These are phyloP conservation scores for Drechslerella stenobrocha DNA, from an alignment of 2,329 filamentous ascomycete genomes.

Conservation along the genomic window DNA sequence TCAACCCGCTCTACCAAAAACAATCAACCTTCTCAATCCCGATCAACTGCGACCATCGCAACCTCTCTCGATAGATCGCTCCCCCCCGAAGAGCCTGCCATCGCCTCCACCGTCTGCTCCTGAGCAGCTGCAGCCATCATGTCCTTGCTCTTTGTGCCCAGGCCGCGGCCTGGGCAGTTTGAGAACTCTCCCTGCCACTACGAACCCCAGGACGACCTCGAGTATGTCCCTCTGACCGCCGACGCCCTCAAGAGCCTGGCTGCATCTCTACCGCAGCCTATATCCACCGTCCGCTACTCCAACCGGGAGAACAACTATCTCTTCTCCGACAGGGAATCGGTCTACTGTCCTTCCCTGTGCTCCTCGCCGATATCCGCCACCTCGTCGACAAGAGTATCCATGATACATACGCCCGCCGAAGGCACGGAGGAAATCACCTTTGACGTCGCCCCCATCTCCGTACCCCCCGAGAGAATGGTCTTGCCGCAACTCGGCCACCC, in stretches of 20 bases:
- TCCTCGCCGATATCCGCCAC: constrained; percentile 44
- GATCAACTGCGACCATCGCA: constrained; percentile 17
- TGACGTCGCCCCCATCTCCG: constrained; percentile 37
- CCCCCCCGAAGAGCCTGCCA: background rate
- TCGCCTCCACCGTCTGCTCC: background rate
- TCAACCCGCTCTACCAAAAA: constrained; percentile 4
- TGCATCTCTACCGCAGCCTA: constrained; percentile 37
- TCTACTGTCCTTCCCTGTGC: constrained; percentile 40
- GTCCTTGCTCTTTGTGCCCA: constrained; percentile 46
- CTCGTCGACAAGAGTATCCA: constrained; percentile 41
- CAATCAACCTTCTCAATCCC: constrained; percentile 38
- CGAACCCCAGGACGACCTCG: constrained; percentile 47
- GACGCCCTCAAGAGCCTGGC: constrained; percentile 39
- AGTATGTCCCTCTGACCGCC: constrained; percentile 41
- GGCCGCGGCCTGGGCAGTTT: constrained; percentile 48
- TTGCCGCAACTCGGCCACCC: constrained; percentile 6
- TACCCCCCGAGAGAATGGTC: constrained; percentile 38
- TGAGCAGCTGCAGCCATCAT: constrained; percentile 10
- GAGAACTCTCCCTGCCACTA: constrained; percentile 45
- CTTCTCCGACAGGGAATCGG: constrained; percentile 46
- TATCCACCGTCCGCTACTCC: constrained; percentile 43
- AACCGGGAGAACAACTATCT: constrained; percentile 47
- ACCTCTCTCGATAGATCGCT: background rate
- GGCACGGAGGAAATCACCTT: constrained; percentile 42
- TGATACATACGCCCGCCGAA: constrained; percentile 45